Evolutionary conservation across 2,329 filamentous ascomycete species (phyloP), one percentile per base, ranked within the genome.

Genomic region (Neofusicoccum laricinum): DNA sequence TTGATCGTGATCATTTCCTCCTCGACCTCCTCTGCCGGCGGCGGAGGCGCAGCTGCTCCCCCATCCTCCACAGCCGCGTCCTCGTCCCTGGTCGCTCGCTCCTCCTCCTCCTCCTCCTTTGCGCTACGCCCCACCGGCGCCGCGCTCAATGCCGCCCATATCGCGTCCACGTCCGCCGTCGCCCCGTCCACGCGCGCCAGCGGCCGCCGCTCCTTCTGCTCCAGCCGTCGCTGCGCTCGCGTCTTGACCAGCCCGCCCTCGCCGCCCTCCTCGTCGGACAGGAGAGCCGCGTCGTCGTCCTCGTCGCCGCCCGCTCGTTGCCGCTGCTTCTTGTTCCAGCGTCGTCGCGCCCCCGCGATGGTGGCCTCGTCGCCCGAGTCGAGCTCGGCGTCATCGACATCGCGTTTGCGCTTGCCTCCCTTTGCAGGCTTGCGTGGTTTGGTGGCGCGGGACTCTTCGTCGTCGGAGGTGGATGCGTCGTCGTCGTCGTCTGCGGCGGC

Each of bases 301-400:
- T 71, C 70, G 15, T 68, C 69, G 1, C 68, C 67, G 1, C 67
- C 69, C 19, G 36, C 14, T 11, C 5, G 5, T 36, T 67, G 61
- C 21, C 72, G 71, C 63, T 77, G 80, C 14, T 69, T 68, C 34
- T 63, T 65, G 6, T 62, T 66, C 34, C 68, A 65, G 48, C 72
- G 71, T 48, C 75, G 76, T 61, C 84, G 70, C 3, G 77, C 87
- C 68, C 83, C 87, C 50, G 84, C 79, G 69, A 92, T 88, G 63
- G 90, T 84, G 0, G 84, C 84, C 71, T 92, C 89, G 70, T 92
- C 89, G n/a, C 89, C 89, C 0, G 89, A 91, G 36, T 77, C 76
- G 14, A 81, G 70, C 14, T 72, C 72, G 2, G 43, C 51, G 71
- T 70, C 30, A 69, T 68, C 7, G 68, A 68, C 46, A 38, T 67